Evolutionary conservation across 768 basidiomycete genomes (phyloP), one percentile per base, ranked within the genome.

Genomic region (Cyclocybe cylindracea): DNA sequence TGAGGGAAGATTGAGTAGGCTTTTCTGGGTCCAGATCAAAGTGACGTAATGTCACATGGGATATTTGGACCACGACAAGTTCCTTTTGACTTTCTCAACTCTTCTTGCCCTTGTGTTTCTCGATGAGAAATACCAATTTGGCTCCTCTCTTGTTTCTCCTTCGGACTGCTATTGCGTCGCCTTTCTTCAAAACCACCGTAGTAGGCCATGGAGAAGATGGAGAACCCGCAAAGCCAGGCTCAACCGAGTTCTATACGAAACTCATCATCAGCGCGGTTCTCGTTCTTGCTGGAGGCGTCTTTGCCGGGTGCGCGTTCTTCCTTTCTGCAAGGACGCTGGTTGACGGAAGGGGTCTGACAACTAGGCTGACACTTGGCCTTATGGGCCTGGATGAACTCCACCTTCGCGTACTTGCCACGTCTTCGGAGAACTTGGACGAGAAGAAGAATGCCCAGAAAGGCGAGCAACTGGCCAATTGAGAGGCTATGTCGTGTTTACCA

Each of bases 341-440:
- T 31, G 16, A 37, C 10, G 31, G 11, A 41, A 34, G 7, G 18
- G 9, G 29, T 16, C 3, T 47, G 16, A 35, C 38, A 34, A 51
- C 18, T 58, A 94, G 93, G 2, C 72, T 97, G 47, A 97, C 94
- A 0, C 83, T 97, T 29, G 94, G 92, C 1, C 75, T 97, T 24
- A 96, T 96, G 94, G 94, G 94, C 1, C 78, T 95, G 13, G 94
- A 97, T 57, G 91, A 94, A 54, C 80, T 97, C 11, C 91, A 96
- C 60, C 79, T 97, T 5, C 84, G 92, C 13, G 94, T 96, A 3
- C 76, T 97, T 38, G 77, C 91, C 0, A 79, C 84, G 1, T 90
- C 91, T 7, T 94, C 92, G 0, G 89, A 89, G n/a, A 78, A 92
- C 63, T 55, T 71, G 5, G 75, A 60, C 16, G 90, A 95, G 68